These are phyloP conservation scores for Phytophthora pseudosyringae DNA, from an alignment of 352 stramenopile genomes.

Conservation along the genomic window DNA sequence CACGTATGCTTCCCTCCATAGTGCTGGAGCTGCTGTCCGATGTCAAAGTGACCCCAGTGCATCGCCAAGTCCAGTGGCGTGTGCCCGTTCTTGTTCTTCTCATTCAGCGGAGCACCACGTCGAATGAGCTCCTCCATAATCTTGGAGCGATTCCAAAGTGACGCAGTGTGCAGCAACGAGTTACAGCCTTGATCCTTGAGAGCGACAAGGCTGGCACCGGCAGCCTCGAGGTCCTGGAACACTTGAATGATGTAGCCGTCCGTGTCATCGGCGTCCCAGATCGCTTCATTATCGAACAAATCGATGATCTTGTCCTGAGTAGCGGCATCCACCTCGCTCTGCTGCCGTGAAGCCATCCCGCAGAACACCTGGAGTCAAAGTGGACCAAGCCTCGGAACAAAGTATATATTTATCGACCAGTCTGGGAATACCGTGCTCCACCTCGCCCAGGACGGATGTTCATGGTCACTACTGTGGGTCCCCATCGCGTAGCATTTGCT, in stretches of 20 bases:
- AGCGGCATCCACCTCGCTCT: slow-evolving; percentile 22
- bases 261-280: slow-evolving; percentile 65
- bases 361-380: neutral
- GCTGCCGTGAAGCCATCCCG: slow-evolving; percentile 18
- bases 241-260: slow-evolving; percentile 56
- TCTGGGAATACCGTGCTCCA: neutral
- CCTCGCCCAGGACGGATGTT: neutral
- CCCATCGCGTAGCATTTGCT: slow-evolving; percentile 37
- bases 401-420: slow-evolving; percentile 33
- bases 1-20: slow-evolving; percentile 68
- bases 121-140: slow-evolving; percentile 62
- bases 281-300: slow-evolving; percentile 62
- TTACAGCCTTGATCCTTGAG: slow-evolving; percentile 53
- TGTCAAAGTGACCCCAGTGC: slow-evolving; percentile 62
- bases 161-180: slow-evolving; percentile 53
- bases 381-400: neutral
- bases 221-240: slow-evolving; percentile 42
- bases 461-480: slow-evolving; percentile 1
- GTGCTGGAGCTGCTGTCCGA: slow-evolving; percentile 60
- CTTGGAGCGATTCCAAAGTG: slow-evolving; percentile 58
- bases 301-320: slow-evolving; percentile 41
- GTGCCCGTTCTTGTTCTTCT: slow-evolving; percentile 54
- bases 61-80: slow-evolving; percentile 62
- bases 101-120: slow-evolving; percentile 48
- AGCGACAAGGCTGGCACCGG: slow-evolving; percentile 25